Percentiles rank a stretch among this genome's conserved stretches.
Conservation (phyloP, 192 early-diverging fungal species). For the Entomortierella lignicola region DNA sequence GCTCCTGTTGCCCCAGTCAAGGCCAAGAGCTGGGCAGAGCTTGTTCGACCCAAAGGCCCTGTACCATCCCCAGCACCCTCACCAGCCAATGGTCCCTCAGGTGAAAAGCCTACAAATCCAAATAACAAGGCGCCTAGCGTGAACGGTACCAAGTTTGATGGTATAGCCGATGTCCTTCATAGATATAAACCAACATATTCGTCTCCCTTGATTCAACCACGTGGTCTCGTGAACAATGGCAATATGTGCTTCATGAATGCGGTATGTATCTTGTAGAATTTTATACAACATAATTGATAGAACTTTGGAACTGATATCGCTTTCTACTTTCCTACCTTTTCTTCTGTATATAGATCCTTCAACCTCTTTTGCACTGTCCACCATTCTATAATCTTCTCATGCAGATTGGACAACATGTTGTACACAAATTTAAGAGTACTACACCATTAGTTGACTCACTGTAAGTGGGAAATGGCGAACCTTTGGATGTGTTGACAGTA, state of each 20-base stretch:
- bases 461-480: constrained; percentile 68
- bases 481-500: too few species aligned
- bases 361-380: constrained; percentile 91
- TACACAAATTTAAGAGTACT: constrained; percentile 77
- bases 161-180: constrained; percentile 55
- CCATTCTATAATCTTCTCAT: constrained; percentile 92
- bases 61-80: constrained; percentile 14
- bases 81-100: constrained; percentile 34
- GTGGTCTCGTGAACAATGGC: constrained; percentile 95
- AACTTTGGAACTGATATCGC: background rate
- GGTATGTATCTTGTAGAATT: constrained; percentile 58
- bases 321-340: background rate
- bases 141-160: constrained; percentile 46
- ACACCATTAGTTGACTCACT: constrained; percentile 90
- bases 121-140: constrained; percentile 3
- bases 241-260: constrained; percentile 99
- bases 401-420: constrained; percentile 70
- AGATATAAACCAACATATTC: constrained; percentile 56
- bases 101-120: background rate
- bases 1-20: constrained; percentile 37
- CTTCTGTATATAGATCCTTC: constrained; percentile 67
- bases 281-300: background rate
- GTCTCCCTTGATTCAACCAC: constrained; percentile 72
- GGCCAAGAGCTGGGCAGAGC: constrained; percentile 59
- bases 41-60: constrained; percentile 43